Conservation (phyloP, 805 yeast genomes). For the Candida khao-thaluensis region DNA sequence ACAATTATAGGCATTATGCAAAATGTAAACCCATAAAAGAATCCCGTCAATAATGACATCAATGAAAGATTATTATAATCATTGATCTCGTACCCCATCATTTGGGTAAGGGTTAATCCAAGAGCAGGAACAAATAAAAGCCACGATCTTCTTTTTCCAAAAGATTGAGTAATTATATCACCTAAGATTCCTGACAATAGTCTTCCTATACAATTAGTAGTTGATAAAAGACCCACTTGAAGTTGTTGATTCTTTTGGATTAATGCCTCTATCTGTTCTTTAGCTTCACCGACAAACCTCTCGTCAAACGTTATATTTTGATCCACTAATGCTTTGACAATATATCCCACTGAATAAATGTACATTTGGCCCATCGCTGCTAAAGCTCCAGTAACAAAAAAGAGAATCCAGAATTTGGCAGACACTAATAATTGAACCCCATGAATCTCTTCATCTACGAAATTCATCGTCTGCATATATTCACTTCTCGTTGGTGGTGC, state of each 20-base stretch:
- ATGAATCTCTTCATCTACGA: conserved; percentile 6
- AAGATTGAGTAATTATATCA: conserved; percentile 52
- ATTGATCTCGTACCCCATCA: conserved; percentile 39
- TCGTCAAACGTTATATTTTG: conserved; percentile 23
- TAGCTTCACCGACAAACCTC: conserved; percentile 15
- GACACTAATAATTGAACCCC: conserved; percentile 13
- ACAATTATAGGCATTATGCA: conserved; percentile 74
- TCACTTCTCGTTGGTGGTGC: neutral
- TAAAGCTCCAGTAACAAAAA: conserved; percentile 36
- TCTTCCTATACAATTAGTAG: conserved; percentile 67
- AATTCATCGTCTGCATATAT: conserved; percentile 2
- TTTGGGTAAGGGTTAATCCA: conserved; percentile 50
- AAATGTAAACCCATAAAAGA: conserved; percentile 71
- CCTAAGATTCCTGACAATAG: conserved; percentile 62
- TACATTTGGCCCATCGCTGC: conserved; percentile 49
- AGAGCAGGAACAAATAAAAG: conserved; percentile 52
- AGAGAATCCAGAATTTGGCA: conserved; percentile 38
- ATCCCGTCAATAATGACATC: conserved; percentile 59
- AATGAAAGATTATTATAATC: conserved; percentile 43
- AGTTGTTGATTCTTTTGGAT: conserved; percentile 60
- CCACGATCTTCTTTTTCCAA: conserved; percentile 49
- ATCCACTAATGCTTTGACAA: conserved; percentile 38
- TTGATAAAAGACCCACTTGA: conserved; percentile 71
- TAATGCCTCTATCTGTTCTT: conserved; percentile 24
- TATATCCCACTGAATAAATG: conserved; percentile 46